These are phyloP conservation scores for Dichotomocladium elegans DNA, from an alignment of 371 early-diverging fungal species.

Conservation along the genomic window DNA sequence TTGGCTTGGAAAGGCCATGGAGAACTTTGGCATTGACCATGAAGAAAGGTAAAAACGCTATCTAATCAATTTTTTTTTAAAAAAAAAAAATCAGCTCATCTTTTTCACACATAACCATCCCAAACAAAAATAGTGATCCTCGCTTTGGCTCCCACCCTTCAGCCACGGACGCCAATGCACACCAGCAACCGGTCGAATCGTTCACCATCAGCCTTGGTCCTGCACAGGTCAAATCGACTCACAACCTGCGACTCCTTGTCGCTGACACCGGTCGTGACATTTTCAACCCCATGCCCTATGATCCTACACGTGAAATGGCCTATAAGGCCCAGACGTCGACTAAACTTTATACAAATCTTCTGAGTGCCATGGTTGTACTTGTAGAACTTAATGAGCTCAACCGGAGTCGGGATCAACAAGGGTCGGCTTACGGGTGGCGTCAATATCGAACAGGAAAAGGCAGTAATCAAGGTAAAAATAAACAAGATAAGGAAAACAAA, in stretches of 20 bases:
- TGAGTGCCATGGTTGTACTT: constrained; percentile 63
- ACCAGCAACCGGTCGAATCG: constrained; percentile 63
- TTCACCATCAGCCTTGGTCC: constrained; percentile 73
- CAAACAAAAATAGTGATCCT: constrained; percentile 3
- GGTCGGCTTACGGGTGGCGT: constrained; percentile 37
- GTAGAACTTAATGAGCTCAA: constrained; percentile 51
- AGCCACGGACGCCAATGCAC: constrained; percentile 6
- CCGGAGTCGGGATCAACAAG: constrained; percentile 14
- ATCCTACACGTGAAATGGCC: constrained; percentile 53
- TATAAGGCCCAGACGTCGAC: constrained; percentile 71
- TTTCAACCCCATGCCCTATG: constrained; percentile 44
- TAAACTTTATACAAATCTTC: constrained; percentile 61
- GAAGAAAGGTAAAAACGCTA: constrained; percentile 45
- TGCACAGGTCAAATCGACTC: constrained; percentile 67
- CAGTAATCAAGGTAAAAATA: constrained; percentile 55
- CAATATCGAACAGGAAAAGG: constrained; percentile 56
- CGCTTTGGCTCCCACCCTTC: constrained; percentile 2
- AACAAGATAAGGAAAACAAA: background rate
- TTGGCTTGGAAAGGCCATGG: constrained; percentile 73
- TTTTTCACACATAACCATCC: background rate
- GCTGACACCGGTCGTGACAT: constrained; percentile 46
- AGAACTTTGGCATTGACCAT: constrained; percentile 62
- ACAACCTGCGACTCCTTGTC: constrained; percentile 63
- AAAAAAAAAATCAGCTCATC: background rate
- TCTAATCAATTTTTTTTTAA: background rate